Conservation (phyloP, 768 basidiomycete genomes). For the Boletus tylopilopsis region DNA sequence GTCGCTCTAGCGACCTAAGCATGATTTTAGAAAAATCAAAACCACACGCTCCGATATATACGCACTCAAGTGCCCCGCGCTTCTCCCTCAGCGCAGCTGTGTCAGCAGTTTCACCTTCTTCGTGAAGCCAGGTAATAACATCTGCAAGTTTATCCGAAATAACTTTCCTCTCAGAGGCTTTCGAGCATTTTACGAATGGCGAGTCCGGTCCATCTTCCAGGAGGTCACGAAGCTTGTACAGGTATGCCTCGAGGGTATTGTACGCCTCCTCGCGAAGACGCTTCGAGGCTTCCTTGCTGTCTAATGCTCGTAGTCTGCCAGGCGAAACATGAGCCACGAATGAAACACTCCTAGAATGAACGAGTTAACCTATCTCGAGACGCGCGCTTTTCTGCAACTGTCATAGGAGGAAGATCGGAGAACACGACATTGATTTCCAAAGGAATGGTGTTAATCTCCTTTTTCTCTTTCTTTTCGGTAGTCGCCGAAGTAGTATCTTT, state of each 20-base stretch:
- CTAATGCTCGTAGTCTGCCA: slow-evolving; percentile 71
- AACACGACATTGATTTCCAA: slow-evolving; percentile 62
- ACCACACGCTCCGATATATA: background rate
- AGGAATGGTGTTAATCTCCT: slow-evolving; percentile 56
- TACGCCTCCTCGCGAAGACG: slow-evolving; percentile 82
- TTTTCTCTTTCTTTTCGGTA: slow-evolving; percentile 37
- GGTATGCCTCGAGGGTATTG: slow-evolving; percentile 86
- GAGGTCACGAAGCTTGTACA: slow-evolving; percentile 88
- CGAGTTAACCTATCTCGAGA: slow-evolving; percentile 64
- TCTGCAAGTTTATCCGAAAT: slow-evolving; percentile 68
- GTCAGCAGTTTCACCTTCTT: slow-evolving; percentile 79
- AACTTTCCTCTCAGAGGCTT: slow-evolving; percentile 60
- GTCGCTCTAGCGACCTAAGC: slow-evolving; percentile 67
- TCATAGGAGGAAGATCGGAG: slow-evolving; percentile 69
- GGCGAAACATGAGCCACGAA: slow-evolving; percentile 3
- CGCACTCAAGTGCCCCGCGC: slow-evolving; percentile 81
- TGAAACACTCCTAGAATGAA: background rate
- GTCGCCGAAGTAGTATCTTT: slow-evolving; percentile 29
- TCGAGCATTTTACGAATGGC: slow-evolving; percentile 85
- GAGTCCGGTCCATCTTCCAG: slow-evolving; percentile 62
- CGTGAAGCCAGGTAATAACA: slow-evolving; percentile 78
- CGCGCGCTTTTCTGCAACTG: slow-evolving; percentile 67
- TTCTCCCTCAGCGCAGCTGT: slow-evolving; percentile 72
- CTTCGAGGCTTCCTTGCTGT: slow-evolving; percentile 73
- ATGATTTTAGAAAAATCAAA: slow-evolving; percentile 4